Evolutionary conservation across 495 filamentous ascomycete genomes (phyloP).

Genomic region (Penicillium canariense): DNA sequence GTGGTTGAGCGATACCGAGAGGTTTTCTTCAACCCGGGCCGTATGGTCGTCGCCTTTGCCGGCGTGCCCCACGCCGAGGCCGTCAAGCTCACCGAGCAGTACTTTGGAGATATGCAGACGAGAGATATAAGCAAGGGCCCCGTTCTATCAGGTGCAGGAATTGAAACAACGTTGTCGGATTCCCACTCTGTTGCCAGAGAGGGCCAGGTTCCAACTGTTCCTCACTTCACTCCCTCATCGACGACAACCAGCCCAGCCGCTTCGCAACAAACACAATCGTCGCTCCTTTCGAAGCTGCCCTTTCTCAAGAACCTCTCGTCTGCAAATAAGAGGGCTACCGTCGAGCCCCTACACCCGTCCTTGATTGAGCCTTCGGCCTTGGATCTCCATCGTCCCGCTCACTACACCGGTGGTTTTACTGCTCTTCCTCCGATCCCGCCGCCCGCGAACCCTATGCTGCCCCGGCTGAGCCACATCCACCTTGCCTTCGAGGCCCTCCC

Average conservation of each 20-base stretch:
- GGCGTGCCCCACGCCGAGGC: conserved; percentile 83
- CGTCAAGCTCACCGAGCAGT: conserved; percentile 72
- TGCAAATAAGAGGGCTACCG: conserved; percentile 57
- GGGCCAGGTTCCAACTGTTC: conserved; percentile 38
- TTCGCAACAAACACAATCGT: conserved; percentile 44
- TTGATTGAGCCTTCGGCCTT: conserved; percentile 45
- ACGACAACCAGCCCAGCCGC: conserved; percentile 37
- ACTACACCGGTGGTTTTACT: conserved; percentile 92
- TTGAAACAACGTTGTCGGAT: conserved; percentile 54
- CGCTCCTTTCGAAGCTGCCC: conserved; percentile 80
- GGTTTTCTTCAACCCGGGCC: conserved; percentile 81
- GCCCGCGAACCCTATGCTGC: conserved; percentile 73
- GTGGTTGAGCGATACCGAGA: conserved; percentile 77
- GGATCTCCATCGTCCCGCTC: conserved; percentile 64
- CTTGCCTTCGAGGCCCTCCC: conserved; percentile 94
- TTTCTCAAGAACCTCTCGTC: conserved; percentile 90
- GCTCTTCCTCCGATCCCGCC: conserved; percentile 76
- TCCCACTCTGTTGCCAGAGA: conserved; percentile 41
- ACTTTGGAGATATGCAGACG: conserved; percentile 85
- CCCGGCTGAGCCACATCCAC: conserved; percentile 84
- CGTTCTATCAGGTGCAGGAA: conserved; percentile 53
- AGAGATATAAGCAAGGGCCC: conserved; percentile 42
- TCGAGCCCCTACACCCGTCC: conserved; percentile 42
- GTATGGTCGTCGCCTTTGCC: conserved; percentile 92
- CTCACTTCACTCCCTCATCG: conserved; percentile 43